Evolutionary conservation across 2,329 filamentous ascomycete species (phyloP), one percentile per base, ranked within the genome.

Genomic region (Hortaea sp.): DNA sequence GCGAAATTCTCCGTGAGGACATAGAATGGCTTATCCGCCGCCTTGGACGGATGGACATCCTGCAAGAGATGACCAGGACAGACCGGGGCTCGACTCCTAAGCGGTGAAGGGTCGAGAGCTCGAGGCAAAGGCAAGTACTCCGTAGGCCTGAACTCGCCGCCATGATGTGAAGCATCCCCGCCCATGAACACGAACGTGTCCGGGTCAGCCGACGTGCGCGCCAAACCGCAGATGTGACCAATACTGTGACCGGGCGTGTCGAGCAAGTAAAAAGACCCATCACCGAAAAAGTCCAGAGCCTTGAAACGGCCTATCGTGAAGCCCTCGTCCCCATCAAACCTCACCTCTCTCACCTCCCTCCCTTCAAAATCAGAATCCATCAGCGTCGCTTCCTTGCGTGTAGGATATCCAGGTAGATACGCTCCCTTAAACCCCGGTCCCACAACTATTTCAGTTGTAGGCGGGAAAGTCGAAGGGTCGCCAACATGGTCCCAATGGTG

Each of bases 231-330:
- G n/a, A 75, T 61, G 53, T 76, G 74, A 1, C 71, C 73, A 7
- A 73, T 58, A 0, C 69, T 67, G 53, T 78, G 75, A 1, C 77
- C 77, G 0, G 75, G 74, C 3, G 69, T 68, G 51, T 75, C 64
- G 29, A 79, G 64, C 1, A 79, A 63, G 54, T 77, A 78, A 51
- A 81, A 76, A 20, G 64, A 69, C 0, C 75, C 76, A 54, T 80
- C 76, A 3, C 69, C 69, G 46, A 78, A 79, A 54, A 70, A 78
- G 55, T 80, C 76, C 28, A 64, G 60, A 1, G 73, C 72, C 30
- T 63, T 53, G 54, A 74, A 75, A 6, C 65, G 56, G 1, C 70
- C 72, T 13, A 75, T 69, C 48, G 67, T 64, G 3, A 70, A 46
- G 5, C 52, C 57, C 20, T 20, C 20, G 38, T 62, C 55, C 37